Percentiles rank a stretch among this genome's conserved stretches.
These are phyloP conservation scores for Pythium utonaiense DNA, from an alignment of 352 stramenopile genomes.

Conservation along the genomic window DNA sequence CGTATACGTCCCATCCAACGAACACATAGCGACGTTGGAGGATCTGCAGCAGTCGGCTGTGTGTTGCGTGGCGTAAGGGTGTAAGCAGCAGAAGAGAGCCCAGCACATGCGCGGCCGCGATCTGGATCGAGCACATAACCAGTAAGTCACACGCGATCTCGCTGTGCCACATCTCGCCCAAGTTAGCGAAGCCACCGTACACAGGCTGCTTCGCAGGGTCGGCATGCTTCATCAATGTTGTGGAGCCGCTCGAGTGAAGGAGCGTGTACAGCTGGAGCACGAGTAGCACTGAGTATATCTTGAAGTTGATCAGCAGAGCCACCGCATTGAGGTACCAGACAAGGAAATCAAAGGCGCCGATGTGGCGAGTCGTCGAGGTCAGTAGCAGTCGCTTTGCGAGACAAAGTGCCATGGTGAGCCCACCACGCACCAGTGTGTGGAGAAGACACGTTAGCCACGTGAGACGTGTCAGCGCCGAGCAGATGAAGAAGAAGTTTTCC, in stretches of 20 bases:
- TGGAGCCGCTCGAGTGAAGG: conserved; percentile 16
- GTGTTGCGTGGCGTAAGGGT: conserved; percentile 12
- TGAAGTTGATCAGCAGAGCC: conserved; percentile 29
- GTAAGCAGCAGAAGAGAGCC: conserved; percentile 16
- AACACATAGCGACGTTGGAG: conserved; percentile 29
- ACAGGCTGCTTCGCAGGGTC: conserved; percentile 9
- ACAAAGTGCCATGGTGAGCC: not conserved
- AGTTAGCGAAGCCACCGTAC: conserved; percentile 22
- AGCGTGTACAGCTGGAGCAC: conserved; percentile 20
- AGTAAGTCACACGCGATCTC: conserved; percentile 28
- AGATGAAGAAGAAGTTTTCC: conserved; percentile 25
- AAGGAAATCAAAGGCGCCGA: not conserved
- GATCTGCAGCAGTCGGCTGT: conserved; percentile 22
- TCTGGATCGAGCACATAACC: conserved; percentile 10
- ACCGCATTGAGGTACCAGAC: conserved; percentile 26
- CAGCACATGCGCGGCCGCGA: conserved; percentile 7
- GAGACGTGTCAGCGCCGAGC: conserved; percentile 8
- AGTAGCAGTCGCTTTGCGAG: not conserved
- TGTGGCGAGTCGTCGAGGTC: not conserved
- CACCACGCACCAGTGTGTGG: conserved; percentile 2
- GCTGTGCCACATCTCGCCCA: conserved; percentile 28
- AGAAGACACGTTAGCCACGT: conserved; percentile 21
- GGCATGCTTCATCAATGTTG: conserved; percentile 22
- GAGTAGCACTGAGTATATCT: conserved; percentile 29
- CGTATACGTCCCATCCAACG: conserved; percentile 37